Evolutionary conservation across 2,329 filamentous ascomycete species (phyloP), one percentile per base, ranked within the genome.

Genomic region (Colletotrichum orchidophilum): DNA sequence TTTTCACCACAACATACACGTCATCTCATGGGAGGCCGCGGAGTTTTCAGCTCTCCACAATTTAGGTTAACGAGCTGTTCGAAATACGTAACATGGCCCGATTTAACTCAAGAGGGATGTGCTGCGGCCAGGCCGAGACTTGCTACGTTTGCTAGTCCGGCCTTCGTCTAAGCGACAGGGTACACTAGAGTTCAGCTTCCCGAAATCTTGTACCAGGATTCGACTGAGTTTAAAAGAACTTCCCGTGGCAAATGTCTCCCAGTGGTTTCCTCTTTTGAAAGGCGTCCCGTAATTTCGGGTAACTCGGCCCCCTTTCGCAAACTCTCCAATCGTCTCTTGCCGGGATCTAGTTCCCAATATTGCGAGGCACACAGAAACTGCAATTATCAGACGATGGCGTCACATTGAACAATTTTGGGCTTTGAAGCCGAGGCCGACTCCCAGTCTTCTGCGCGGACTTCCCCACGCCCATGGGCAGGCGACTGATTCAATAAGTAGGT

Each of bases 341-440:
- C 31, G 3, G 42, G 29, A 52, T 26, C 6, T 11, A 35, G 42
- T 9, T 50, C 15, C 2, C 13, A 13, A 29, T 24, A 4, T 50
- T 15, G 49, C 7, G 39, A 24, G 27, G 31, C 54, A 13, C 33
- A 29, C 35, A 50, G 33, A 15, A 13, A 50, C 18, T 5, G 31
- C 21, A 60, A 26, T 24, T 7, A 42, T 69, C 42, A 42, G 66
- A 69, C 39, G 66, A 53, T 61, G 42, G 11, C 55, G 46, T 61
- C 63, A 61, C 29, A 31, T 8, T 24, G 7, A 29, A 18, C 21
- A n/a, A 9, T 29, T 18, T 7, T 29, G 29, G 7, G 13, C 24
- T 3, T 42, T 53, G 27, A 15, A 12, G 53, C 42, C 33, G 12
- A 29, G 7, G 11, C 21, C 12, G 15, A 12, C 8, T 50, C 9